Evolutionary conservation across 305 asterid species (phyloP).

Genomic region (Andrographis paniculata): DNA sequence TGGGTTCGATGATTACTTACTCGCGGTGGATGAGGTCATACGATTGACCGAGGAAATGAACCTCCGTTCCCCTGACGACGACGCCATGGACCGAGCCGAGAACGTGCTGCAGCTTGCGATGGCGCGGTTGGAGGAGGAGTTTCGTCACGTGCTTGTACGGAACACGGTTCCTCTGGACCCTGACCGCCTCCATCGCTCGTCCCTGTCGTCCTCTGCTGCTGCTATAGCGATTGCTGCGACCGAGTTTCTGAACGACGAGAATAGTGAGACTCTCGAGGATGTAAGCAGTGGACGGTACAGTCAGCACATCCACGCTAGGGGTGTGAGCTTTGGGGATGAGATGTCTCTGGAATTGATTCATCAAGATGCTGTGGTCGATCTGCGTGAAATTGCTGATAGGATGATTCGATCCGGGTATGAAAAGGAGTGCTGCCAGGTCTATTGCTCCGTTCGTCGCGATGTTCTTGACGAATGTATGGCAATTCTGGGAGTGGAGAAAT

Average conservation of each 20-base stretch:
- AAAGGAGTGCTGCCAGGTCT: constrained; percentile 86
- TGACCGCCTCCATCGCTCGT: constrained; percentile 57
- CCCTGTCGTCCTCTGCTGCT: constrained; percentile 50
- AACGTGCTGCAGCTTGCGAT: constrained; percentile 69
- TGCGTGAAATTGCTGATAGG: constrained; percentile 73
- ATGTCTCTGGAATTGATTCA: constrained; percentile 55
- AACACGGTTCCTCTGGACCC: constrained; percentile 57
- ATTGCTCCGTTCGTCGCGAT: constrained; percentile 71
- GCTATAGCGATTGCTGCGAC: constrained; percentile 66
- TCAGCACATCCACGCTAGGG: constrained; percentile 35
- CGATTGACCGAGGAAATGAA: constrained; percentile 59
- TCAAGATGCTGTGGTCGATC: constrained; percentile 52
- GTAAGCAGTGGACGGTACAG: constrained; percentile 55
- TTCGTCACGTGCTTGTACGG: constrained; percentile 45
- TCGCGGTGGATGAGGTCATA: constrained; percentile 69
- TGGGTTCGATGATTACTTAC: constrained; percentile 38
- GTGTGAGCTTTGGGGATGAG: constrained; percentile 64
- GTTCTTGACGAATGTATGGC: constrained; percentile 73
- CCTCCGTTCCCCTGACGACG: constrained; percentile 28
- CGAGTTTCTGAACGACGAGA: constrained; percentile 35
- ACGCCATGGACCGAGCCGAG: constrained; percentile 61
- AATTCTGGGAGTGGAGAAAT: constrained; percentile 66
- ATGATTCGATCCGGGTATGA: constrained; percentile 89
- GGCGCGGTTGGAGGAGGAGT: constrained; percentile 82
- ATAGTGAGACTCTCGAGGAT: constrained; percentile 32